These are phyloP conservation scores for Sporothrix euskadiensis DNA, from an alignment of 2,329 filamentous ascomycete genomes.

Conservation along the genomic window DNA sequence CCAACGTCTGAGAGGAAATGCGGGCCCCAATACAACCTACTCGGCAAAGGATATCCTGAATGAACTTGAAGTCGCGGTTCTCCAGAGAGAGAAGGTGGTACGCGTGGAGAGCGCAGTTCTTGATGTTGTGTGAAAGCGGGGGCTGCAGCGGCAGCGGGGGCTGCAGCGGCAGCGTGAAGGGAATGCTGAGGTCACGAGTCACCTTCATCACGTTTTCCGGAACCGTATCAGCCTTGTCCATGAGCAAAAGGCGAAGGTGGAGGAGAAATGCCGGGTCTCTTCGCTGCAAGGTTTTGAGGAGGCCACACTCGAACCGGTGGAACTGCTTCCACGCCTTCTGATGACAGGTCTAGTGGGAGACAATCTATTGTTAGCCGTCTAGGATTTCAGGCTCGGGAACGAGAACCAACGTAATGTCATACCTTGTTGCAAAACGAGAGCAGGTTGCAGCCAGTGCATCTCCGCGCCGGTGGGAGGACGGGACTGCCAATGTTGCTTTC, in stretches of 20 bases:
- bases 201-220: conserved; percentile 21
- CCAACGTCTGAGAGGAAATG: background rate
- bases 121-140: background rate
- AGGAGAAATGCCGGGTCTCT: conserved; percentile 30
- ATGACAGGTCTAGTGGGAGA: conserved; percentile 36
- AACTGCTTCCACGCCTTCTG: conserved; percentile 37
- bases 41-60: conserved; percentile 21
- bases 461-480: background rate
- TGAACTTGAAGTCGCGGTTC: conserved; percentile 19
- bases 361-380: background rate
- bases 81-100: background rate
- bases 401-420: background rate
- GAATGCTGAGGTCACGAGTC: conserved; percentile 3
- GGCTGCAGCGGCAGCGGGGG: background rate
- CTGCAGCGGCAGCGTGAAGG: background rate
- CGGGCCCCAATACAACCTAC: background rate
- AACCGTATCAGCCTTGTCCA: conserved; percentile 34
- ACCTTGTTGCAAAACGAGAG: conserved; percentile 39
- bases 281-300: conserved; percentile 31
- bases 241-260: conserved; percentile 36
- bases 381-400: background rate
- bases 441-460: conserved; percentile 36
- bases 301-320: conserved; percentile 39
- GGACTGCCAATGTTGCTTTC: conserved; percentile 26
- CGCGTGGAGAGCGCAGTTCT: conserved; percentile 22